Conservation (phyloP, 257 asterid species). For the Fraxinus quadrangulata region DNA sequence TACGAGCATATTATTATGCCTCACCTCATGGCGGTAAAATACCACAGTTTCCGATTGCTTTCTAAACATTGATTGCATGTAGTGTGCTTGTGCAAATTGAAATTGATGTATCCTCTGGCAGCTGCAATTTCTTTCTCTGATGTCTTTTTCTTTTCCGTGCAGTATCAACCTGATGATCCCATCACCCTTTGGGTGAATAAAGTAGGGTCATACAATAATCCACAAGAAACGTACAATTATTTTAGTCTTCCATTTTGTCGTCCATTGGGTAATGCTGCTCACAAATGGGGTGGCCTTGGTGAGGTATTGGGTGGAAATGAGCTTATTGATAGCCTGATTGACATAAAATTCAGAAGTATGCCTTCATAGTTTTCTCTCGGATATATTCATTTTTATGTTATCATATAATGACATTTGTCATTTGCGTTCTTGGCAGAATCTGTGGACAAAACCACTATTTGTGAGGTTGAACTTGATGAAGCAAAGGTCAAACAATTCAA, state of each 20-base stretch:
- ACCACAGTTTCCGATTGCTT: neutral
- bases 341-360: constrained; percentile 77
- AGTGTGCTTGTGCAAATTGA: neutral
- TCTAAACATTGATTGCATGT: neutral
- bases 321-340: constrained; percentile 88
- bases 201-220: constrained; percentile 96
- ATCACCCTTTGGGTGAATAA: constrained; percentile 93
- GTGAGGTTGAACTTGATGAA: constrained; percentile 64
- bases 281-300: constrained; percentile 99
- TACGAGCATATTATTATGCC: neutral
- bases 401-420: constrained; percentile 4
- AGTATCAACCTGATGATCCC: constrained; percentile 73
- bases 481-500: constrained; percentile 57
- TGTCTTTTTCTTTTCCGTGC: constrained; percentile 23
- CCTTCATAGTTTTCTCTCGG: neutral
- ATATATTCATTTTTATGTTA: neutral
- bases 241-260: constrained; percentile 92
- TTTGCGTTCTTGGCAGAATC: constrained; percentile 50
- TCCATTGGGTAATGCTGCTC: constrained; percentile 63
- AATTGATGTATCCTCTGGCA: neutral
- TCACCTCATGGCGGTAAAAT: neutral
- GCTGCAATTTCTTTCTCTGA: neutral
- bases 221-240: constrained; percentile 95
- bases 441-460: constrained; percentile 49
- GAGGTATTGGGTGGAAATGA: constrained; percentile 99